Percentiles rank a stretch among this genome's conserved stretches.
Conservation (phyloP, 305 asterid genomes). For the Stenogyne calaminthoides region DNA sequence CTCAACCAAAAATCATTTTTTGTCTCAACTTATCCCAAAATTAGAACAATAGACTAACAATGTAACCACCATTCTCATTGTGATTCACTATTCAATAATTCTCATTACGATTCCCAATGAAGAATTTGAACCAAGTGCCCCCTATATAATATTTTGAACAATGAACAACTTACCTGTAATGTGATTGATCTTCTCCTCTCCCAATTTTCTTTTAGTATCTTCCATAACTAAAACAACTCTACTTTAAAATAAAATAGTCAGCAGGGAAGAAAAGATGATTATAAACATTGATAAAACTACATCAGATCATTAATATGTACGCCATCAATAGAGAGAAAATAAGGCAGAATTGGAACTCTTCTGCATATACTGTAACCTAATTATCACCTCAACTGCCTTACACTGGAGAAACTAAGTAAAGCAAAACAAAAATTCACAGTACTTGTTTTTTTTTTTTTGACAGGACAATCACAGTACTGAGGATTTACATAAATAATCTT, state of each 20-base stretch:
- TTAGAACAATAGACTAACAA: no score
- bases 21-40: no score
- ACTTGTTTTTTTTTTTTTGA: no score
- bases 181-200: background rate
- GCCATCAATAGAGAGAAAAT: conserved; percentile 1
- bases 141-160: no score
- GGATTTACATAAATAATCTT: conserved; percentile 5
- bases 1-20: no score
- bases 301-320: background rate
- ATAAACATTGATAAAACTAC: background rate
- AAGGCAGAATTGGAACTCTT: background rate
- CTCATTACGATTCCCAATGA: no score
- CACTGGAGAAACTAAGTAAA: conserved; percentile 13
- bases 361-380: background rate
- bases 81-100: no score
- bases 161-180: background rate
- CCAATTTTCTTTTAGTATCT: background rate
- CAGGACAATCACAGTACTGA: background rate
- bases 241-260: background rate
- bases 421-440: background rate
- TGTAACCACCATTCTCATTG: no score
- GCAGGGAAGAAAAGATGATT: background rate
- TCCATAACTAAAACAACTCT: background rate
- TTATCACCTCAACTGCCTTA: background rate
- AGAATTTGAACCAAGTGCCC: no score